Conservation (phyloP, 331 rosid species). For the Ulmus americana region DNA sequence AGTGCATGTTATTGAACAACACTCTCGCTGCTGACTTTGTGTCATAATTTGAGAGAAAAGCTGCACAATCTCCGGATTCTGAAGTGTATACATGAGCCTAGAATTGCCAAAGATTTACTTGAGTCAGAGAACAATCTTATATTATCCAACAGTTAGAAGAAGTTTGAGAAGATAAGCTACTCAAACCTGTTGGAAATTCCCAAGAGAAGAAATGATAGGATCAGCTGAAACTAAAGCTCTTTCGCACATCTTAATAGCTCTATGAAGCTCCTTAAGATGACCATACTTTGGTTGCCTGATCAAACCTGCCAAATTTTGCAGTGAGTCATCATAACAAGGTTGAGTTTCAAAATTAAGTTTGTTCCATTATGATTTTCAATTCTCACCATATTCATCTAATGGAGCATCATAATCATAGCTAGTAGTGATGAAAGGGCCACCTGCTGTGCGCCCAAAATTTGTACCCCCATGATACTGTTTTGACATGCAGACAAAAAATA, state of each 20-base stretch:
- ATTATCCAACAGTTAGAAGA: background rate
- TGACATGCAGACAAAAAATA: conserved; percentile 8
- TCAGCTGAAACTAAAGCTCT: conserved; percentile 75
- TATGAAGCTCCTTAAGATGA: conserved; percentile 93
- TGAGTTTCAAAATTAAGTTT: background rate
- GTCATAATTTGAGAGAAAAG: conserved; percentile 83
- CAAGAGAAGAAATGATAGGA: conserved; percentile 75
- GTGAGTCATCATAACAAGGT: background rate
- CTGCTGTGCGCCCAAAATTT: conserved; percentile 96
- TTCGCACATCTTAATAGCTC: conserved; percentile 74
- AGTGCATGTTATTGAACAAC: conserved; percentile 87
- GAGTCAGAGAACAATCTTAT: conserved; percentile 29
- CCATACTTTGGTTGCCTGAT: conserved; percentile 91
- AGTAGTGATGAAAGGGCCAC: conserved; percentile 97
- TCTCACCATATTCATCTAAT: conserved; percentile 92
- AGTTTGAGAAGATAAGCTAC: conserved; percentile 10
- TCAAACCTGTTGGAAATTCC: conserved; percentile 75
- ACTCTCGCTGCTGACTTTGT: conserved; percentile 66
- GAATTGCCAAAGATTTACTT: conserved; percentile 16
- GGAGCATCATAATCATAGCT: conserved; percentile 99
- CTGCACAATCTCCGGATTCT: conserved; percentile 81
- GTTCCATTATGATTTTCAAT: conserved; percentile 3
- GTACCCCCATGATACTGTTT: conserved; percentile 97
- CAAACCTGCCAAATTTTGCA: conserved; percentile 44
- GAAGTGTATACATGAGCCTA: conserved; percentile 81